Percentiles rank a stretch among this genome's conserved stretches.
phyloP scores from a whole-genome alignment of 2,329 filamentous ascomycete species.

The Acephala macrosclerotiorum region DNA sequence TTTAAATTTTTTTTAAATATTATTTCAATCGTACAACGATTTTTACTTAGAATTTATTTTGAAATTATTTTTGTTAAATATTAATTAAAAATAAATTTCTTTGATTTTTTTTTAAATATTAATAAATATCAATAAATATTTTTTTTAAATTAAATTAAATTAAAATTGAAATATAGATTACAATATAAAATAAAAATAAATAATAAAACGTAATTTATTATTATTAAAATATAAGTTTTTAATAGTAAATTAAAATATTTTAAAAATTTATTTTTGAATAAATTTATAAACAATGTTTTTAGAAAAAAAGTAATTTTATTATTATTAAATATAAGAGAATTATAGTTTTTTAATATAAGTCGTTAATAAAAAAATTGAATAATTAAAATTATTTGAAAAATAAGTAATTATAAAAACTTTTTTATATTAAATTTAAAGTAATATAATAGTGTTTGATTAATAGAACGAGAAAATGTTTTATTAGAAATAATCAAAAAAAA shows the following conservation, averaged over 20 bases:
- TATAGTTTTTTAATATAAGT: not conserved
- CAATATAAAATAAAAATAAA: not conserved
- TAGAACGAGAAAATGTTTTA: no score
- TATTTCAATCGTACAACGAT: constrained; percentile 45
- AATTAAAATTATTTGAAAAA: no score
- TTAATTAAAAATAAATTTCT: constrained; percentile 41
- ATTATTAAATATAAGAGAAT: not conserved
- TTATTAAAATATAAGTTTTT: constrained; percentile 41
- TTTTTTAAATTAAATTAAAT: constrained; percentile 18
- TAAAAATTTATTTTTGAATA: constrained; percentile 42
- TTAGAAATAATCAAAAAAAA: no score
- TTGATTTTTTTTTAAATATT: constrained; percentile 42
- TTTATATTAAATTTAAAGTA: no score
- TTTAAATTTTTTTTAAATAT: constrained; percentile 42
- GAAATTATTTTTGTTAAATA: constrained; percentile 38
- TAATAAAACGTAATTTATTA: constrained; percentile 36
- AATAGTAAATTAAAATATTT: constrained; percentile 38
- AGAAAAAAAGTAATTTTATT: constrained; percentile 31
- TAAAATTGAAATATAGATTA: constrained; percentile 2
- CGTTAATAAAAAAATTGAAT: not conserved
- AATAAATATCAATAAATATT: constrained; percentile 32
- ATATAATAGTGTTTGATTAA: no score
- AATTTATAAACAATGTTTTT: constrained; percentile 43
- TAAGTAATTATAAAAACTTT: no score
- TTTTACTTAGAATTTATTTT: constrained; percentile 42